Conservation (phyloP, 495 filamentous ascomycete genomes). For the Hypoxylon crocopeplum region DNA sequence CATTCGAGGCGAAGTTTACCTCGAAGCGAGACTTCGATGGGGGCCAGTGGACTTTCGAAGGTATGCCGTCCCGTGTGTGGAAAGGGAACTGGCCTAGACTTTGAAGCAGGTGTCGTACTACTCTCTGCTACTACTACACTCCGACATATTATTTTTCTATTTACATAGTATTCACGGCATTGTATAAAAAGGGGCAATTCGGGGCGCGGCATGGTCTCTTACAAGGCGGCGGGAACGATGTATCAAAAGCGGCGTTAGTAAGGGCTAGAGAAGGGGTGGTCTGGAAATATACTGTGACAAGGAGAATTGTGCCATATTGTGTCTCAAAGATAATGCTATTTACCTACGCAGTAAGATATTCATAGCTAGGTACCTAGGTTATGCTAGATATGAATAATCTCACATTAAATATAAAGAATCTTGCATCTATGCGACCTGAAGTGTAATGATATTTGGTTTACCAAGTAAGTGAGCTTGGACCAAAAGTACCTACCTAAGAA, state of each 20-base stretch:
- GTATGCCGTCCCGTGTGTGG: slow-evolving; percentile 17
- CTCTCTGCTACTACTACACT: too few species aligned
- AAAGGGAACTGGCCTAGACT: neutral
- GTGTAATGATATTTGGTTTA: too few species aligned
- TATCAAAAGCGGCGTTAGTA: slow-evolving; percentile 18
- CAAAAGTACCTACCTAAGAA: too few species aligned
- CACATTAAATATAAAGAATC: too few species aligned
- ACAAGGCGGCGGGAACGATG: neutral
- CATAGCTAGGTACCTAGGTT: too few species aligned
- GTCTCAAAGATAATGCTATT: neutral
- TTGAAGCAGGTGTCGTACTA: neutral
- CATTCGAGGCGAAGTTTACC: slow-evolving; percentile 37
- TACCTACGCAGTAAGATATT: too few species aligned
- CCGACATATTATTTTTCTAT: too few species aligned
- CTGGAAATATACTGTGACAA: neutral
- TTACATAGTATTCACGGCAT: too few species aligned
- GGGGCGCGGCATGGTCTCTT: neutral
- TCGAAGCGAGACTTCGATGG: slow-evolving; percentile 6
- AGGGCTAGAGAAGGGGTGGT: neutral
- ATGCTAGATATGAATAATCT: too few species aligned
- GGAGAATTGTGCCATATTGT: neutral
- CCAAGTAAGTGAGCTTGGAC: too few species aligned
- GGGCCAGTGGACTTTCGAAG: slow-evolving; percentile 32
- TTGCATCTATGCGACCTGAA: too few species aligned
- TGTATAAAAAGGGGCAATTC: slow-evolving; percentile 8